Evolutionary conservation across 163 green algal species (phyloP).

Genomic region (Prototheca cutis): DNA sequence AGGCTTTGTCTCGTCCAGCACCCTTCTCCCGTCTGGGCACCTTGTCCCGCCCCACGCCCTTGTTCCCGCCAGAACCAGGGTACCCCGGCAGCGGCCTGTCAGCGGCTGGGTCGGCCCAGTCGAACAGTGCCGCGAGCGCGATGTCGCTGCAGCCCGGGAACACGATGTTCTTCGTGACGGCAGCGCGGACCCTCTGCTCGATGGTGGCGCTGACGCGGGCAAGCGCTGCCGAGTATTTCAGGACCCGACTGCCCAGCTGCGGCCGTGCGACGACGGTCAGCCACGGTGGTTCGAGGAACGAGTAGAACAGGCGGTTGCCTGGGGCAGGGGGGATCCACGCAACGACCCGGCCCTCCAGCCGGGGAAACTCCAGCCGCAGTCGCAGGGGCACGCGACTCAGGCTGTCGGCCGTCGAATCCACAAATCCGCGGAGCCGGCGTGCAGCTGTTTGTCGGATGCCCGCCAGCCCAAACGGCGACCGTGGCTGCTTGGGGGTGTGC

Average conservation of each 20-base stretch:
- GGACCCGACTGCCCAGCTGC: slow-evolving; percentile 35
- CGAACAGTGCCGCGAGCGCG: too few relatives aligned
- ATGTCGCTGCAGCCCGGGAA: too few relatives aligned
- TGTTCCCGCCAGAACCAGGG: too few relatives aligned
- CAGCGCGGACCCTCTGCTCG: slow-evolving; percentile 28
- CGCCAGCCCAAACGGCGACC: too few relatives aligned
- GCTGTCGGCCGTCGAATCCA: slow-evolving; percentile 16
- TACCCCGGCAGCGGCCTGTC: too few relatives aligned
- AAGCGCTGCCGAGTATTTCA: slow-evolving; percentile 38
- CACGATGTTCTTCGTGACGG: slow-evolving; percentile 42
- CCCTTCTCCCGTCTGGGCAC: too few relatives aligned
- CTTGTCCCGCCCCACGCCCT: too few relatives aligned
- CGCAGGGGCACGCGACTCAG: slow-evolving; percentile 47
- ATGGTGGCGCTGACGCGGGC: slow-evolving; percentile 34
- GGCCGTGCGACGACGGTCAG: not conserved
- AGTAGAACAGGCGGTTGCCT: slow-evolving; percentile 43
- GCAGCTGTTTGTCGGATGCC: slow-evolving; percentile 8
- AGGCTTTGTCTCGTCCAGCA: too few relatives aligned
- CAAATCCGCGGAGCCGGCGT: slow-evolving; percentile 15
- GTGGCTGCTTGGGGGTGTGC: too few relatives aligned
- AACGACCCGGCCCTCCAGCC: slow-evolving; percentile 43
- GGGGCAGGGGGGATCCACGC: slow-evolving; percentile 58
- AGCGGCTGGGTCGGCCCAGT: too few relatives aligned
- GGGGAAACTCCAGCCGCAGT: slow-evolving; percentile 38
- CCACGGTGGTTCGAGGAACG: slow-evolving; percentile 22